Evolutionary conservation across 2,329 filamentous ascomycete genomes (phyloP).

Genomic region (Didymella sp.): DNA sequence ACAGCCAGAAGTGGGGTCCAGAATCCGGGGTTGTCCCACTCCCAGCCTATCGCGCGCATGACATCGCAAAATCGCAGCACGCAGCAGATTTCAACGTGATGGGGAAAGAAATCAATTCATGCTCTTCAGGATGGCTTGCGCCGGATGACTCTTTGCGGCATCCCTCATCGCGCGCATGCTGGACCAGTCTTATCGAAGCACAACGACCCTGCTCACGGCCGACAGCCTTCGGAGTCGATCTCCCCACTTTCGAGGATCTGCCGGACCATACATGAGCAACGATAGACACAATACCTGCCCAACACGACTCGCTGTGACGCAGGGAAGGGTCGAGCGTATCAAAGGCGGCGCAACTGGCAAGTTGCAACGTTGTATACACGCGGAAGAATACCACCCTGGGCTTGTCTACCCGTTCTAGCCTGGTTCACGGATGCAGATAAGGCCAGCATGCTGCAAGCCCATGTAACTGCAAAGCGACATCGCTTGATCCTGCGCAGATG

Average conservation of each 20-base stretch:
- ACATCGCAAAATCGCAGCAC: not conserved
- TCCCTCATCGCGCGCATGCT: not conserved
- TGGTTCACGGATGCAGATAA: slow-evolving; percentile 15
- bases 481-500: slow-evolving; percentile 12
- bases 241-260: slow-evolving; percentile 15
- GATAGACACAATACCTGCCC: slow-evolving; percentile 6
- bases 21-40: slow-evolving; percentile 12
- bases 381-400: slow-evolving; percentile 26
- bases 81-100: not conserved
- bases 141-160: not conserved
- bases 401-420: slow-evolving; percentile 11
- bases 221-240: slow-evolving; percentile 9
- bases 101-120: not conserved
- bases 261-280: slow-evolving; percentile 19
- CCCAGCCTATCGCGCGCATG: not conserved
- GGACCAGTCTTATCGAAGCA: slow-evolving; percentile 5
- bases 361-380: slow-evolving; percentile 2
- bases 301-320: slow-evolving; percentile 5
- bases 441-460: slow-evolving; percentile 18
- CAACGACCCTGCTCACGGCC: slow-evolving; percentile 7
- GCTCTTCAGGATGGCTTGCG: not conserved
- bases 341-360: slow-evolving; percentile 1
- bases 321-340: slow-evolving; percentile 17
- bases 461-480: slow-evolving; percentile 29
- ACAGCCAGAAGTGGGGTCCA: slow-evolving; percentile 4